A percentile compares a stretch with the other conserved stretches of the same genome.
phyloP scores from a whole-genome alignment of 345 rosid genomes.

The Eucalyptus dawsonii region DNA sequence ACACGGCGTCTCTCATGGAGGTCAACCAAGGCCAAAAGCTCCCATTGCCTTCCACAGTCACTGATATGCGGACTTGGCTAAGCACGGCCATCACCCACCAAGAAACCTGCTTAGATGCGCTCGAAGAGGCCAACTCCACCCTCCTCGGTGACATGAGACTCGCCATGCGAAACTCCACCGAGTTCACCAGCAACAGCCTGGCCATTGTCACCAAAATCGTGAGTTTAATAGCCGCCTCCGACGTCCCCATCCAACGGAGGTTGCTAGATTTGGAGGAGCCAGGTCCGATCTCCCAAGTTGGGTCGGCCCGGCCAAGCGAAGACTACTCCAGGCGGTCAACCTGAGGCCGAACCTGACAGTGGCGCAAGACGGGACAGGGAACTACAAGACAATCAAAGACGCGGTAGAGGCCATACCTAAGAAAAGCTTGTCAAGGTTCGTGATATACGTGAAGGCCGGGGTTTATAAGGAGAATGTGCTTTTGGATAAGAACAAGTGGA shows the following conservation, averaged over 20 bases:
- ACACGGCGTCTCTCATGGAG: neutral
- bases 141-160: neutral
- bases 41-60: neutral
- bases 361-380: slow-evolving; percentile 49
- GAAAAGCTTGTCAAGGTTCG: slow-evolving; percentile 29
- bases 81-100: slow-evolving; percentile 5
- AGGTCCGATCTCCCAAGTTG: slow-evolving; percentile 36
- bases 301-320: slow-evolving; percentile 28
- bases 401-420: slow-evolving; percentile 35
- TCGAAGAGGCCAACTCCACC: neutral
- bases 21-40: neutral
- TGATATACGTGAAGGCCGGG: slow-evolving; percentile 59
- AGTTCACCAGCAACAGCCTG: slow-evolving; percentile 11
- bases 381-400: slow-evolving; percentile 20
- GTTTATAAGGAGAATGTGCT: slow-evolving; percentile 46
- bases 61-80: slow-evolving; percentile 6
- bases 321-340: slow-evolving; percentile 28
- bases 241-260: slow-evolving; percentile 45
- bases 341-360: slow-evolving; percentile 30
- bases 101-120: slow-evolving; percentile 6
- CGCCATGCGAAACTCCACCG: slow-evolving; percentile 11
- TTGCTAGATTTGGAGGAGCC: slow-evolving; percentile 4
- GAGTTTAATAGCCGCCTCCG: slow-evolving; percentile 14
- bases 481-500: slow-evolving; percentile 47
- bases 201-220: slow-evolving; percentile 48